Conservation (phyloP, 768 basidiomycete species). For the Phlebiopsis flavidoalba region DNA sequence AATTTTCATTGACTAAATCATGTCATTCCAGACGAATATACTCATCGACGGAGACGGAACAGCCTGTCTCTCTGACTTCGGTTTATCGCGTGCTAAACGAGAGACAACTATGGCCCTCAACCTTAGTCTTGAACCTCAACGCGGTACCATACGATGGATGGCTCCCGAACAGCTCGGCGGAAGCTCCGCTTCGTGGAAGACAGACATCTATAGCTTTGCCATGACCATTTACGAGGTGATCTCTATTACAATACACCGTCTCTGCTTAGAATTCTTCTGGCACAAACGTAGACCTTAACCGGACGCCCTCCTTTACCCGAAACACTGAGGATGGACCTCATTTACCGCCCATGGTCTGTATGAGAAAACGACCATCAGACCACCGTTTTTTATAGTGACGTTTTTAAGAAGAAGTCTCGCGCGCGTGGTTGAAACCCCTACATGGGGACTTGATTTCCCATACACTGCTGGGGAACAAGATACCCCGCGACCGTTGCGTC, state of each 20-base stretch:
- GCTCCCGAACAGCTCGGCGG: neutral
- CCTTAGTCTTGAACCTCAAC: too few relatives aligned
- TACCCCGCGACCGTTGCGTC: too few relatives aligned
- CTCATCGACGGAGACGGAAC: conserved; percentile 14
- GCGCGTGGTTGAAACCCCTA: neutral
- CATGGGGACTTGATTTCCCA: too few relatives aligned
- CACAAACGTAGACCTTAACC: neutral
- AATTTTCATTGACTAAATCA: neutral
- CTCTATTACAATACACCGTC: neutral
- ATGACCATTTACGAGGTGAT: conserved; percentile 4
- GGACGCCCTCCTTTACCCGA: neutral
- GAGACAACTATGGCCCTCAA: neutral
- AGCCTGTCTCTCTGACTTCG: conserved; percentile 21
- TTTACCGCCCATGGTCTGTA: too few relatives aligned
- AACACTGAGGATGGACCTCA: too few relatives aligned
- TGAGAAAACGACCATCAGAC: too few relatives aligned
- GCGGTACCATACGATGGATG: neutral
- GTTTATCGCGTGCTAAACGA: conserved; percentile 12
- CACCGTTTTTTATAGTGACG: too few relatives aligned
- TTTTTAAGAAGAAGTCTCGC: neutral
- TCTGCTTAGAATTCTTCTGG: too few relatives aligned
- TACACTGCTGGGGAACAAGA: too few relatives aligned
- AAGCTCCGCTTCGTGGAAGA: neutral
- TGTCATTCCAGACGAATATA: conserved; percentile 13
- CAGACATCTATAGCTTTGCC: neutral